A percentile compares a stretch with the other conserved stretches of the same genome.
phyloP scores from a whole-genome alignment of 352 stramenopile species.

The Plasmopara halstedii region DNA sequence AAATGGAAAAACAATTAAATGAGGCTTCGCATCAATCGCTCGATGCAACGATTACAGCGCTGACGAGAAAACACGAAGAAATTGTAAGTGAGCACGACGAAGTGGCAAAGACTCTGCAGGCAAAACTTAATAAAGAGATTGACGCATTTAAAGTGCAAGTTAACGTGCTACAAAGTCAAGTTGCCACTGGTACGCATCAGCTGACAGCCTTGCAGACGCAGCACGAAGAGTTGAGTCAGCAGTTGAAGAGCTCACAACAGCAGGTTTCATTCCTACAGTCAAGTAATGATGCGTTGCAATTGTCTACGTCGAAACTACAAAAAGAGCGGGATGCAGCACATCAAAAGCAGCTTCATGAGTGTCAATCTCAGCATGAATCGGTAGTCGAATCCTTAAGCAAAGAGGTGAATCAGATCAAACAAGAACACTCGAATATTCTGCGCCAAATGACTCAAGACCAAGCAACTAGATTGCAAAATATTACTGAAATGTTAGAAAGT shows the following conservation, averaged over 20 bases:
- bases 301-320: slow-evolving; percentile 20
- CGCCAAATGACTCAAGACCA: slow-evolving; percentile 16
- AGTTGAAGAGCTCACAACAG: slow-evolving; percentile 20
- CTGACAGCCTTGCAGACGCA: slow-evolving; percentile 17
- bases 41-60: slow-evolving; percentile 20
- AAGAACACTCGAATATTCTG: slow-evolving; percentile 9
- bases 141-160: slow-evolving; percentile 8
- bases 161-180: slow-evolving; percentile 16
- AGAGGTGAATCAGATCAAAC: slow-evolving; percentile 19
- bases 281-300: slow-evolving; percentile 26
- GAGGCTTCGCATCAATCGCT: slow-evolving; percentile 12
- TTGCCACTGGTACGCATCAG: slow-evolving; percentile 6
- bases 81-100: slow-evolving; percentile 14
- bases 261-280: slow-evolving; percentile 19
- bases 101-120: slow-evolving; percentile 10
- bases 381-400: slow-evolving; percentile 6
- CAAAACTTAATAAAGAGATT: slow-evolving; percentile 10
- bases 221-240: slow-evolving; percentile 3
- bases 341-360: slow-evolving; percentile 29
- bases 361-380: slow-evolving; percentile 22
- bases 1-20: slow-evolving; percentile 7
- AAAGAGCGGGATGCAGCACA: slow-evolving; percentile 39
- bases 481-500: slow-evolving; percentile 8
- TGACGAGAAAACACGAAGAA: slow-evolving; percentile 16
- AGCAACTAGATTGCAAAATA: slow-evolving; percentile 7